Base-by-base conservation (phyloP, 352 stramenopile species). In the Phytophthora sp. region DNA sequence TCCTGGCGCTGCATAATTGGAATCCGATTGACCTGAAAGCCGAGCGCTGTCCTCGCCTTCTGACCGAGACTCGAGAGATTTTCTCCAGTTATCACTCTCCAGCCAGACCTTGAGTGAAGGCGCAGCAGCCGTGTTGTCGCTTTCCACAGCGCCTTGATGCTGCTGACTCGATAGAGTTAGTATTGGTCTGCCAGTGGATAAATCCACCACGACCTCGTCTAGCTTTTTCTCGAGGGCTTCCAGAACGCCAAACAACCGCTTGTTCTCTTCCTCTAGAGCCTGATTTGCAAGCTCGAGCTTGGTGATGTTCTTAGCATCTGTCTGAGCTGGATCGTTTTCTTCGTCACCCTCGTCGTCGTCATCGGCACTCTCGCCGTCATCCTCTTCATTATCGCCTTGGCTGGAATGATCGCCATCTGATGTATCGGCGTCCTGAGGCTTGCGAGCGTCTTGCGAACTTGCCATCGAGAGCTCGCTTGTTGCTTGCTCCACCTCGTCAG, bases 101-200 rank as follows among this genome's bases (percentile, higher is more conserved):
- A 90, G 21, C 78, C 77, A 90, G n/a, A 79, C 67, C 49, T 88
- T 87, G 26, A 88, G 64, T 3, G 77, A 74, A 48, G 60, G 60
- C 23, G 60, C 59, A 23, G 66, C 60, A 59, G 48, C 9, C 17
- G 32, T 12, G 12, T 23, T 44, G 27, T 66, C 31, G 1, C 31
- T 34, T 38, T 62, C 62, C 6, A 49, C 27, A 7, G 46, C 37
- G 15, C 17, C 21, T 27, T 37, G 44, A 12, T 39, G 32, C 13
- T 41, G 20, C 13, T 41, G 20, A 18, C 20, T 49, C 13, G 53
- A 71, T 17, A 82, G 71, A 26, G 61, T 69, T 37, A 86, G 35
- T 34, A 79, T 66, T 11, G 72, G 72, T 8, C 49, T 65, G n/a
- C 73, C 75, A 3, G 62, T 75, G 2, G 68, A 62, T 5, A 75